Evolutionary conservation across 768 basidiomycete species (phyloP), one percentile per base, ranked within the genome.

Genomic region (Agrocybe praecox): DNA sequence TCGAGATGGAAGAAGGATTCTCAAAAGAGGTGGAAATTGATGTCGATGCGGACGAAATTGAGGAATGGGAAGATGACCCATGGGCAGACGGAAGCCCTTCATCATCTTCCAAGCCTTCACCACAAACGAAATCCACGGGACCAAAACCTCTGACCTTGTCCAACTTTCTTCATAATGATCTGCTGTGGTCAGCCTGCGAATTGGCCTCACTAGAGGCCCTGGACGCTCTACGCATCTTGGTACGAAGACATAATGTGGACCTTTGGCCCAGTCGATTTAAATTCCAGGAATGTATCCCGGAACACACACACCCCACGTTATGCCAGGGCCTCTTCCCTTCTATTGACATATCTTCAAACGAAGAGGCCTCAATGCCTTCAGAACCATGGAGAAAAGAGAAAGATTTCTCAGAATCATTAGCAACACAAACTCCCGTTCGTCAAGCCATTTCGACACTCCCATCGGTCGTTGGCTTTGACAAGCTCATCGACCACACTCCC

Each of bases 21-120:
- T 68, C 79, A 22, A 62, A 66, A 29, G 58, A 63, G 32, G 66
- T 55, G 6, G 65, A 67, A 40, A 68, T 72, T 29, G 69, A 76
- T 12, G 77, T 79, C 11, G 84, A 86, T 12, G 12, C n/a, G 51
- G 79, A 80, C 53, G 76, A 77, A 19, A 77, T 79, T 53, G 84
- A 84, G 42, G 89, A 88, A 50, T 90, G 88, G 89, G 84, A 85
- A 62, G 90, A 88, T 62, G 88, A 91, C 67, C 89, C 90, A 12
- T 92, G 89, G 89, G 85, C 77, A 34, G 87, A 91, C 24, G 70
- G 65, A 45, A 57, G 65, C 23, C 53, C 60, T 15, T 60, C 60
- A 7, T 50, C 68, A 2, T 51, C 65, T 15, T 56, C 61, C 44
- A 65, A 66, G 46, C 70, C 76, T 0, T 67, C 65, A 34, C 72